These are phyloP conservation scores for Podospora comata DNA, from an alignment of 495 filamentous ascomycete genomes.

Conservation along the genomic window DNA sequence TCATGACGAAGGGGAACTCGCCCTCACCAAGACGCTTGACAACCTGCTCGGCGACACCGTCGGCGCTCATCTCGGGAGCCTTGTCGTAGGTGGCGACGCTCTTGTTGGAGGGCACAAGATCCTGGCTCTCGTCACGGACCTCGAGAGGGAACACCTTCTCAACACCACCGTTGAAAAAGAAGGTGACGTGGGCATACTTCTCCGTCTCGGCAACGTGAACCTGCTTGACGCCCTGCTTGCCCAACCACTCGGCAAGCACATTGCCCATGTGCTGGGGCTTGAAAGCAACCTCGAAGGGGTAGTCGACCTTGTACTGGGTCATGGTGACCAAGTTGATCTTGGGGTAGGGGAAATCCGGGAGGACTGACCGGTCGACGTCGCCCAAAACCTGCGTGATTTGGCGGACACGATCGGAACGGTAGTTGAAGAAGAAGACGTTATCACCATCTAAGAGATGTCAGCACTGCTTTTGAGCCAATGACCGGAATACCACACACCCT, in stretches of 20 bases:
- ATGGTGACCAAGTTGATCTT: slow-evolving; percentile 93
- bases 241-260: slow-evolving; percentile 91
- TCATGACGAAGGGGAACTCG: slow-evolving; percentile 95
- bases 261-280: slow-evolving; percentile 93
- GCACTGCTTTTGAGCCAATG: not conserved
- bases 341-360: slow-evolving; percentile 90
- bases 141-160: slow-evolving; percentile 95
- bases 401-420: slow-evolving; percentile 95
- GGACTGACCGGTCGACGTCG: slow-evolving; percentile 82
- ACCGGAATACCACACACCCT: slow-evolving; percentile 55
- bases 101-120: slow-evolving; percentile 61
- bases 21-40: slow-evolving; percentile 74
- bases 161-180: slow-evolving; percentile 99
- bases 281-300: slow-evolving; percentile 90
- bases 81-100: slow-evolving; percentile 93
- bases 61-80: slow-evolving; percentile 94
- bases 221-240: slow-evolving; percentile 82
- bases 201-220: slow-evolving; percentile 97
- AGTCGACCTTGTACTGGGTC: slow-evolving; percentile 98
- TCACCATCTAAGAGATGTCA: slow-evolving; percentile 64
- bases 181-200: slow-evolving; percentile 98
- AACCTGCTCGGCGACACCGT: slow-evolving; percentile 80
- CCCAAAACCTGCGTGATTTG: slow-evolving; percentile 95
- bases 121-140: slow-evolving; percentile 62
- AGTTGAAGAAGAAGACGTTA: slow-evolving; percentile 99